A percentile compares a stretch with the other conserved stretches of the same genome.
phyloP scores from a whole-genome alignment of 208 protist species.

The Crithidia brevicula region DNA sequence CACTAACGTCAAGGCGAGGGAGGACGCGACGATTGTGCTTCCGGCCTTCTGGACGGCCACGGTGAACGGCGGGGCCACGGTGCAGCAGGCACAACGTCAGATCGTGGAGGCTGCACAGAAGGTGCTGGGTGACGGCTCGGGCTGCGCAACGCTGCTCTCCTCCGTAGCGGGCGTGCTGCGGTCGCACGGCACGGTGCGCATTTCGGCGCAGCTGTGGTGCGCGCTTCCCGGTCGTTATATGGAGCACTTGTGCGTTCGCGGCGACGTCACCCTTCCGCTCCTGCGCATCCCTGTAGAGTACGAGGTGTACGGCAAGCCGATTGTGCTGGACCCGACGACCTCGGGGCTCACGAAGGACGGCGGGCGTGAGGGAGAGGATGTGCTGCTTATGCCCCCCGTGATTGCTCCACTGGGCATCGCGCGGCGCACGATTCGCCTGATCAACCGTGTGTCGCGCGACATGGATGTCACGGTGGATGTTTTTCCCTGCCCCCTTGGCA shows the following conservation, averaged over 20 bases:
- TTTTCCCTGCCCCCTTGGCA: slow-evolving; percentile 62
- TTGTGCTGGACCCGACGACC: slow-evolving; percentile 82
- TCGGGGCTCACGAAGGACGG: slow-evolving; percentile 65
- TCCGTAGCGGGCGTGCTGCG: slow-evolving; percentile 25
- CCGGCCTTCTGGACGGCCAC: slow-evolving; percentile 73
- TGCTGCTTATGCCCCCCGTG: slow-evolving; percentile 87
- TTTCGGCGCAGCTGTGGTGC: slow-evolving; percentile 53
- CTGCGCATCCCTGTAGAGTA: slow-evolving; percentile 58
- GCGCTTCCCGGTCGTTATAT: slow-evolving; percentile 85
- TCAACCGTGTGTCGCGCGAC: slow-evolving; percentile 91
- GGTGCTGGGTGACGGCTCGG: slow-evolving; percentile 78
- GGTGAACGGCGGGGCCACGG: slow-evolving; percentile 58
- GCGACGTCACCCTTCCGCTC: slow-evolving; percentile 43
- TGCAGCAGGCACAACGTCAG: slow-evolving; percentile 52
- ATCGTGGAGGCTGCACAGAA: slow-evolving; percentile 61
- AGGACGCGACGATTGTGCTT: neutral
- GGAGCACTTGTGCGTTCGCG: slow-evolving; percentile 68
- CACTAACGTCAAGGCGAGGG: neutral
- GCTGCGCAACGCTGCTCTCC: slow-evolving; percentile 50
- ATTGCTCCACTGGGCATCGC: slow-evolving; percentile 78
- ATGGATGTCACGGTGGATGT: slow-evolving; percentile 74
- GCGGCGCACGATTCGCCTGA: slow-evolving; percentile 62
- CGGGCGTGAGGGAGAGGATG: slow-evolving; percentile 49
- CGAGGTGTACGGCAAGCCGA: slow-evolving; percentile 76
- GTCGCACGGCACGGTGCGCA: slow-evolving; percentile 36